Evolutionary conservation across 345 rosid genomes (phyloP), one percentile per base, ranked within the genome.

Genomic region (Hirschfeldia incana): DNA sequence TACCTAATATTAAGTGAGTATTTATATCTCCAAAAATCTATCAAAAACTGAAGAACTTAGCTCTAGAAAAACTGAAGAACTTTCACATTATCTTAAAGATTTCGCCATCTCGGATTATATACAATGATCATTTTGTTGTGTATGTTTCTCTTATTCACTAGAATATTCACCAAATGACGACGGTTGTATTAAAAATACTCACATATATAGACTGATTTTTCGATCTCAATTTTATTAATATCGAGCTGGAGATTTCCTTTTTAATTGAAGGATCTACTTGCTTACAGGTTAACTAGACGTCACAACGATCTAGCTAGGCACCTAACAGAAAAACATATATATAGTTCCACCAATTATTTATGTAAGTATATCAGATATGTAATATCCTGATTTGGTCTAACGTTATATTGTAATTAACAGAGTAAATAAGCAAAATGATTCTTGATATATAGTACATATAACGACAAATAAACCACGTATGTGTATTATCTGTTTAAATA

Each of bases 401-500:
- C 46, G 37, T 55, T 78, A 57, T 65, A 9, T 78, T 78, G 61
- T 57, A 65, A 65, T 72, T 66, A 78, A 66, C 8, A 9, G 34
- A 39, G 51, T 32, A 65, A 60, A 67, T 32, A 61, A 61, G 74
- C 66, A 79, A 8, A 61, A 67, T 34, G 70, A 79, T 79, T 67
- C 70, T 27, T 63, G 28, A 67, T n/a, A n/a, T n/a, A n/a, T 67
- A 66, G 37, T 55, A 37, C 39, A 67, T 73, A 73, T 33, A 73
- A 67, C 69, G 74, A 73, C 82, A 79, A 67, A 67, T 27, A 60
- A 79, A 79, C 58, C 69, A 46, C 55, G 70, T 49, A 68, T 74
- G 65, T 30, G 61, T 66, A 34, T 79, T 67, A 73, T 60, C 76
- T 73, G 69, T 73, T 78, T 65, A 65, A 42, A 66, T 10, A 10